Evolutionary conservation across 768 basidiomycete genomes (phyloP).

Genomic region (Mycena albidolilacea): DNA sequence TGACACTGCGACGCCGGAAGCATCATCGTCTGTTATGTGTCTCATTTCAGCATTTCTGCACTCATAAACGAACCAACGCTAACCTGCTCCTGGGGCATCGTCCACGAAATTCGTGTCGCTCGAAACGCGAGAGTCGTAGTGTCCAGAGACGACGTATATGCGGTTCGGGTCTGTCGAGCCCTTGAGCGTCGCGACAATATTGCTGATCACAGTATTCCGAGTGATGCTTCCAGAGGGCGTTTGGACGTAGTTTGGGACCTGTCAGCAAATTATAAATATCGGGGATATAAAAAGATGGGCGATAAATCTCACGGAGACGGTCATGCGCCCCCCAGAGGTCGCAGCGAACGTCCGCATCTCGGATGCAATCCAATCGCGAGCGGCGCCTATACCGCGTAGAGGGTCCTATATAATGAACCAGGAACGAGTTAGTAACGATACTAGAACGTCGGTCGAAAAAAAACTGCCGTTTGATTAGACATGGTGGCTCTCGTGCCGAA

Average conservation of each 20-base stretch:
- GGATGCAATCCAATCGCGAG: constrained; percentile 68
- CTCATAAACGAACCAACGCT: background rate
- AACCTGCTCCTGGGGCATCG: constrained; percentile 63
- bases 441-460: too few species aligned
- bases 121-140: constrained; percentile 67
- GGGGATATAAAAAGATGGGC: too few species aligned
- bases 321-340: constrained; percentile 58
- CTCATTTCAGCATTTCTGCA: background rate
- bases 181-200: constrained; percentile 65
- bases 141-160: constrained; percentile 68
- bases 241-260: constrained; percentile 62
- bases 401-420: constrained; percentile 49
- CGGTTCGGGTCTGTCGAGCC: constrained; percentile 65
- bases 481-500: constrained; percentile 70
- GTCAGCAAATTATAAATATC: background rate
- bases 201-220: constrained; percentile 62
- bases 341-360: constrained; percentile 59
- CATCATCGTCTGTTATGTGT: constrained; percentile 59
- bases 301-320: constrained; percentile 49
- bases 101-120: constrained; percentile 55
- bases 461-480: constrained; percentile 59
- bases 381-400: constrained; percentile 66
- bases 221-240: constrained; percentile 53
- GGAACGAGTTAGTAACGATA: too few species aligned
- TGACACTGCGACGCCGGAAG: constrained; percentile 67